Evolutionary conservation across 768 basidiomycete species (phyloP).

Genomic region (Mycena galopus): DNA sequence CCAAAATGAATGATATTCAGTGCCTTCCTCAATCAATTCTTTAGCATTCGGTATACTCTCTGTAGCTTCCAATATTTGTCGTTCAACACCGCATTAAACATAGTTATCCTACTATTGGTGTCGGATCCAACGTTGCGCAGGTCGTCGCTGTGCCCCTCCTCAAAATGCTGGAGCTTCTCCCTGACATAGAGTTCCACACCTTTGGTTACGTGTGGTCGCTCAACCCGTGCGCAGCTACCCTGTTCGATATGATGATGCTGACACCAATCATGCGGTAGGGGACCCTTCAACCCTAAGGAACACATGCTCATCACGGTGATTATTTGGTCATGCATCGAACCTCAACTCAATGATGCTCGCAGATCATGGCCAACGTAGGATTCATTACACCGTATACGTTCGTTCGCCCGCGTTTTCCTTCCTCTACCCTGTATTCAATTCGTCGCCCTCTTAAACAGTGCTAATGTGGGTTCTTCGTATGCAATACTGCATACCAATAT

Average conservation of each 20-base stretch:
- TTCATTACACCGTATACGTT: constrained; percentile 58
- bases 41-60: constrained; percentile 42
- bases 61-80: background rate
- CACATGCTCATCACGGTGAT: constrained; percentile 60
- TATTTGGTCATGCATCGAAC: background rate
- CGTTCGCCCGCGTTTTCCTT: background rate
- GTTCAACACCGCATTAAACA: background rate
- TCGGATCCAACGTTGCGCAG: constrained; percentile 57
- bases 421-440: background rate
- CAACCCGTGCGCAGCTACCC: constrained; percentile 46
- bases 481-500: background rate
- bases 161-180: constrained; percentile 51
- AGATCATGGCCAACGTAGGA: constrained; percentile 66
- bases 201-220: constrained; percentile 64
- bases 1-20: constrained; percentile 9
- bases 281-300: constrained; percentile 76
- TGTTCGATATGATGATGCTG: background rate
- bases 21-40: constrained; percentile 47
- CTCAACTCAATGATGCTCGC: background rate
- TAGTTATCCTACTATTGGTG: constrained; percentile 36
- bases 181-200: constrained; percentile 47
- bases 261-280: constrained; percentile 42
- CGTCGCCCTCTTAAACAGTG: background rate
- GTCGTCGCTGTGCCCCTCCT: constrained; percentile 62
- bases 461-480: background rate